phyloP scores from a whole-genome alignment of 1,284 basidiomycete genomes.

The Fomitiporia mediterranea region DNA sequence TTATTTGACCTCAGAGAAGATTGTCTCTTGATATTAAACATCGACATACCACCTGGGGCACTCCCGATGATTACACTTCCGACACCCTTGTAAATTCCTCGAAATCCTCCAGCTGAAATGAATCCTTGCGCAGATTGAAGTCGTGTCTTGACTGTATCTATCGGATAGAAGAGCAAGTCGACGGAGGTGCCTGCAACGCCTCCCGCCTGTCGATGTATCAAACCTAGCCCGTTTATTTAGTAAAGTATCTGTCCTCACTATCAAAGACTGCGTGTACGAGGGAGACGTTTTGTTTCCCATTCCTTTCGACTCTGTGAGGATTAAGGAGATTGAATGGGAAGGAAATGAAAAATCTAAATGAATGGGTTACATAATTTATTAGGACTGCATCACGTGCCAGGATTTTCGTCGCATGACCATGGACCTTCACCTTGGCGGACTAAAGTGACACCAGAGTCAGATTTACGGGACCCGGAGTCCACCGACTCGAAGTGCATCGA shows the following conservation, averaged over 20 bases:
- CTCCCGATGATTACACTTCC: constrained; percentile 95
- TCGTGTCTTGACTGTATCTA: constrained; percentile 96
- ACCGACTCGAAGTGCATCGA: background rate
- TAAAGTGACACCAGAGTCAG: background rate
- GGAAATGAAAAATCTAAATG: background rate
- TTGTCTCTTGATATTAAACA: background rate
- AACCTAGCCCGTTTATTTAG: background rate
- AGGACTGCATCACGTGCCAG: background rate
- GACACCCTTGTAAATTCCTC: constrained; percentile 89
- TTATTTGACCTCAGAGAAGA: background rate
- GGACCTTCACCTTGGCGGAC: background rate
- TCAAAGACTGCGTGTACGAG: constrained; percentile 38
- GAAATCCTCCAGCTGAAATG: constrained; percentile 81
- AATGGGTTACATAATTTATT: background rate
- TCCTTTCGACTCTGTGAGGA: background rate
- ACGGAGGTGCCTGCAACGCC: constrained; percentile 86
- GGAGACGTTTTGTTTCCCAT: constrained; percentile 24
- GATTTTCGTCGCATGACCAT: background rate
- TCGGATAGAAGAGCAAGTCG: constrained; percentile 93
- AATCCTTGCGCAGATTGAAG: constrained; percentile 90
- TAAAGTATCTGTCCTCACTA: constrained; percentile 28
- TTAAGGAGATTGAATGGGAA: too few species aligned
- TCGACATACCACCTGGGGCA: constrained; percentile 82
- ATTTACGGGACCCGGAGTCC: background rate
- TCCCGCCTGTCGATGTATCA: constrained; percentile 55